phyloP scores from a whole-genome alignment of 768 basidiomycete species.

The Fomitopsis pulvina region DNA sequence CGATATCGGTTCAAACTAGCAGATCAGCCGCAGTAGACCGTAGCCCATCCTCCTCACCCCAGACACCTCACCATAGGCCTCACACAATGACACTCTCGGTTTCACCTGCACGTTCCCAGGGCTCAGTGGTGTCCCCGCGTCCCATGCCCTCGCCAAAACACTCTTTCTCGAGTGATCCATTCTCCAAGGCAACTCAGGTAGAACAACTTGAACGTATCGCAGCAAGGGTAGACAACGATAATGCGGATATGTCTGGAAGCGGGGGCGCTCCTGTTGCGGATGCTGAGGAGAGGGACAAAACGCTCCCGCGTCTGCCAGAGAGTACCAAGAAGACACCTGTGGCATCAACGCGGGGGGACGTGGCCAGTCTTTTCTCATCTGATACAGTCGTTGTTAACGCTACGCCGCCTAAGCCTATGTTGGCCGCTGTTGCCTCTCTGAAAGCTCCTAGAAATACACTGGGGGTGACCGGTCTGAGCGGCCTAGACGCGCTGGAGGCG shows the following conservation, averaged over 20 bases:
- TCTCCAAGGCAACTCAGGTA: conserved; percentile 41
- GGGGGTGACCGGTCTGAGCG: conserved; percentile 28
- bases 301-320: conserved; percentile 53
- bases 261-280: conserved; percentile 5
- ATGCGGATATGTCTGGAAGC: conserved; percentile 20
- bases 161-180: conserved; percentile 38
- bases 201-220: conserved; percentile 70
- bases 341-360: conserved; percentile 17
- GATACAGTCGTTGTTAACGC: conserved; percentile 3
- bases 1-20: conserved; percentile 1
- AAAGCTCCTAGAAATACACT: conserved; percentile 14
- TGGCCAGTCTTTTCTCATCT: conserved; percentile 28
- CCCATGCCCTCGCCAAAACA: conserved; percentile 64
- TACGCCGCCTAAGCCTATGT: conserved; percentile 23
- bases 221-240: conserved; percentile 38
- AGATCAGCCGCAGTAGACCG: not conserved
- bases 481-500: conserved; percentile 68
- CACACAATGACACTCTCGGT: not conserved
- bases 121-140: conserved; percentile 47
- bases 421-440: conserved; percentile 25
- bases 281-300: conserved; percentile 38
- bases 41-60: conserved; percentile 3
- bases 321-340: conserved; percentile 22
- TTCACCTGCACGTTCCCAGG: conserved; percentile 6
- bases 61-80: conserved; percentile 4